Conservation (phyloP, 805 yeast genomes). For the Metschnikowia henanensis region DNA sequence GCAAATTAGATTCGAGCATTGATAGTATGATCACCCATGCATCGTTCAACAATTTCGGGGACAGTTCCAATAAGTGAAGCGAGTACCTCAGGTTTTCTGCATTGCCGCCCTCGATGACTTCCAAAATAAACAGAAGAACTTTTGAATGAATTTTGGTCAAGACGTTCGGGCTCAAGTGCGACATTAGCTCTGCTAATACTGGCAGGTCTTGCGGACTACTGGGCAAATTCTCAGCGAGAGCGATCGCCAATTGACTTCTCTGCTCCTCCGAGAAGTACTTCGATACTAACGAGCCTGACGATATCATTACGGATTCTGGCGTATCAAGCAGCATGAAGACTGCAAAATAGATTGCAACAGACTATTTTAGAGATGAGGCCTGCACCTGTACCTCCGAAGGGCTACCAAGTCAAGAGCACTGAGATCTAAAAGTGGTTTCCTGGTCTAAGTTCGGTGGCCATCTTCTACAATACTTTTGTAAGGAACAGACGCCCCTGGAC, state of each 20-base stretch:
- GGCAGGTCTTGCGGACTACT: slow-evolving; percentile 11
- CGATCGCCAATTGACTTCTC: slow-evolving; percentile 7
- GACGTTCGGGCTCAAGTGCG: slow-evolving; percentile 7
- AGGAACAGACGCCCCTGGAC: too few relatives aligned
- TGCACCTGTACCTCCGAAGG: not conserved
- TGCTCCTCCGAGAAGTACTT: slow-evolving; percentile 12
- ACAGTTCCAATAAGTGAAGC: slow-evolving; percentile 4
- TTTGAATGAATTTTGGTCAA: slow-evolving; percentile 9
- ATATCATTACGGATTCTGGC: not conserved
- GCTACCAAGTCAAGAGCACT: too few relatives aligned
- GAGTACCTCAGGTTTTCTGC: not conserved
- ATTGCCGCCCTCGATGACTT: not conserved
- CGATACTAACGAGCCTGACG: slow-evolving; percentile 8
- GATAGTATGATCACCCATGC: slow-evolving; percentile 2
- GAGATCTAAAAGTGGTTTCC: too few relatives aligned
- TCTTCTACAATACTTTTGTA: too few relatives aligned
- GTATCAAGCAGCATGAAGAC: not conserved
- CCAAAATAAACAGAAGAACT: slow-evolving; percentile 4
- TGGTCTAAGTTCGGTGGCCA: too few relatives aligned
- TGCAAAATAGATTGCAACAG: not conserved
- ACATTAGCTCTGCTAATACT: slow-evolving; percentile 14
- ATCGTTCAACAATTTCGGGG: slow-evolving; percentile 3
- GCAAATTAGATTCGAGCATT: slow-evolving; percentile 5
- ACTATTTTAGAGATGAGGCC: not conserved
- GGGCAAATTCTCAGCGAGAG: slow-evolving; percentile 6